phyloP scores from a whole-genome alignment of 768 basidiomycete genomes.

The Mycena sanguinolenta region DNA sequence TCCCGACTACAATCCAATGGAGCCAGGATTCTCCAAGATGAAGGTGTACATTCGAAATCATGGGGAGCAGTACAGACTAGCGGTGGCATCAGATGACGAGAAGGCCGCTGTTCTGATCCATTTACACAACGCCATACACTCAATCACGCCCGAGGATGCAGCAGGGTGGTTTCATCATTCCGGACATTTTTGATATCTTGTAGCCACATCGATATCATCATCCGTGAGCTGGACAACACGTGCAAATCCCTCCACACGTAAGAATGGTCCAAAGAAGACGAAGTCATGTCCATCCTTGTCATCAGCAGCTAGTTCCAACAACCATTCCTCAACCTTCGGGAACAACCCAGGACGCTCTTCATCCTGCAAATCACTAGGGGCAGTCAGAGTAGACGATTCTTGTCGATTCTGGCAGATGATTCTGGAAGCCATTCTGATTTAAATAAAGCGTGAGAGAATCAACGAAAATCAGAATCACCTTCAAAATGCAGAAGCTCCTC shows the following conservation, averaged over 20 bases:
- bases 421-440: no score
- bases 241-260: not conserved
- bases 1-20: conserved; percentile 55
- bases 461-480: no score
- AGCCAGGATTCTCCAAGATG: conserved; percentile 43
- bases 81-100: not conserved
- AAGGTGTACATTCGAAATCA: conserved; percentile 34
- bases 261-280: not conserved
- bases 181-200: conserved; percentile 21
- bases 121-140: conserved; percentile 15
- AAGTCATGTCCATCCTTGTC: conserved; percentile 2
- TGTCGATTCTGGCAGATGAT: no score
- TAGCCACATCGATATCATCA: not conserved
- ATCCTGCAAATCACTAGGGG: conserved; percentile 23
- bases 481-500: no score
- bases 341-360: not conserved
- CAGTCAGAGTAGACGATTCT: no score
- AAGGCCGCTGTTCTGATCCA: not conserved
- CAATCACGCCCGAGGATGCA: conserved; percentile 22
- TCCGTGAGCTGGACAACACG: conserved; percentile 1
- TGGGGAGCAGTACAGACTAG: conserved; percentile 3
- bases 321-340: conserved; percentile 1
- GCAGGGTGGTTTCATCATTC: conserved; percentile 25
- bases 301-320: not conserved
- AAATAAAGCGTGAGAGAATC: no score